Evolutionary conservation across 2,329 filamentous ascomycete species (phyloP), one percentile per base, ranked within the genome.

Genomic region (Uncinocarpus reesii): DNA sequence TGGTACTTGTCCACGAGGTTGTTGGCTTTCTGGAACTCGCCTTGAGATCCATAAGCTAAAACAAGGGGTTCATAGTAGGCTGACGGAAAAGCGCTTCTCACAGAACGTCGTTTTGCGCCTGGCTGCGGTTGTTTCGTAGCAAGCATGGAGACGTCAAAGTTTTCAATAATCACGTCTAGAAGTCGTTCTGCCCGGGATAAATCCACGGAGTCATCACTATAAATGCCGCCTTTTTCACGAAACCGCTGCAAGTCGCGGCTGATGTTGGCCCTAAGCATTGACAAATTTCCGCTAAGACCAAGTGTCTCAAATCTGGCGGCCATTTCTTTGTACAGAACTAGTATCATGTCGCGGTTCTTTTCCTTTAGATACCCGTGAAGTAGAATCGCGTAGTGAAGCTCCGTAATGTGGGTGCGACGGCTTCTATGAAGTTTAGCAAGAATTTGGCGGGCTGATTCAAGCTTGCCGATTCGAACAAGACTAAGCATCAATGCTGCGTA

Each of bases 401-500:
- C 60, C 0, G 63, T 69, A 2, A 66, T 62, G 31, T 65, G 57
- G 16, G 72, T 58, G n/a, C 56, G 55, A 23, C 57, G 58, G 47
- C 61, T 65, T 50, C 62, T 56, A 49, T 70, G 66, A 47, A 71
- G 60, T 6, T 57, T 58, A 44, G 62, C 56, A 15, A 71, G 59
- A 41, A 84, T 73, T 40, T 71, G 71, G 49, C 70, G 73, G 2
- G 81, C 80, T 41, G 72, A 69, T 52, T 74, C 67, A 5, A 79
- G 73, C 53, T 75, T 72, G 43, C 71, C 69, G 40, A 73, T 62
- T 49, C 75, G 65, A 7, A 71, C 66, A 42, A 84, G 62, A 23
- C 71, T 70, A 47, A 77, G 72, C 71, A 84, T 80, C 34, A 83
- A 62, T 42, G 78, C 75, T 38, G 71, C 73, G 58, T 81, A 83